Conservation (phyloP, 129 eudicot species). For the Solidago caesia region DNA sequence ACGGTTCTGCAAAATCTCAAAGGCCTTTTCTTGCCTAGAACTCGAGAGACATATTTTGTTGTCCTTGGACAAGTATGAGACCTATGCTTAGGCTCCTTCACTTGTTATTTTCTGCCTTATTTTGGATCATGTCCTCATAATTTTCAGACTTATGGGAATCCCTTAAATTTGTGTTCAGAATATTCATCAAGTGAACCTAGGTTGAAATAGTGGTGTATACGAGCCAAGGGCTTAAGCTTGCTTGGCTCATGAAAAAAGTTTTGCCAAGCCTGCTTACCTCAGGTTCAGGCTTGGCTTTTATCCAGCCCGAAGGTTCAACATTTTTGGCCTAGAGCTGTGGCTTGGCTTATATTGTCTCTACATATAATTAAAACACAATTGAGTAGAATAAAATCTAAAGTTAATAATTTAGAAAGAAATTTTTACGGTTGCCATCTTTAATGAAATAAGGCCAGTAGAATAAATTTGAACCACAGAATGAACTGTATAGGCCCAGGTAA, state of each 20-base stretch:
- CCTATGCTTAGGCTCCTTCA: constrained; percentile 22
- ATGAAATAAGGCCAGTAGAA: not conserved
- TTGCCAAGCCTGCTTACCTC: not conserved
- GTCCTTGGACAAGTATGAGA: constrained; percentile 22
- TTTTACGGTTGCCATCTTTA: not conserved
- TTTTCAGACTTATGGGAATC: constrained; percentile 9
- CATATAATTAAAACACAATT: not conserved
- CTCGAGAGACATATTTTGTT: constrained; percentile 14
- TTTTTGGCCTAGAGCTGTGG: not conserved
- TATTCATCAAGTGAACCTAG: constrained; percentile 11
- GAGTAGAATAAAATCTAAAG: not conserved
- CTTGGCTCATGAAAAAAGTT: not conserved
- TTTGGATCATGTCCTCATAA: constrained; percentile 14
- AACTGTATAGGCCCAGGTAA: not conserved
- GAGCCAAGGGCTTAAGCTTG: constrained; percentile 10
- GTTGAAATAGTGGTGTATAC: constrained; percentile 15
- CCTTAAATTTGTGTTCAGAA: constrained; percentile 3
- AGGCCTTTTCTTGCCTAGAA: constrained; percentile 30
- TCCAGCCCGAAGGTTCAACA: not conserved
- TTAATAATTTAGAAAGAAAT: not conserved
- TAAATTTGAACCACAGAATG: not conserved
- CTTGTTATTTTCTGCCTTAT: constrained; percentile 25
- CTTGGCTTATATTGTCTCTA: constrained; percentile 1
- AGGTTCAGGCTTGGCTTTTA: not conserved
- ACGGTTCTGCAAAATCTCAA: constrained; percentile 18